Conservation (phyloP, 305 asterid genomes). For the Solanum hybrid region DNA sequence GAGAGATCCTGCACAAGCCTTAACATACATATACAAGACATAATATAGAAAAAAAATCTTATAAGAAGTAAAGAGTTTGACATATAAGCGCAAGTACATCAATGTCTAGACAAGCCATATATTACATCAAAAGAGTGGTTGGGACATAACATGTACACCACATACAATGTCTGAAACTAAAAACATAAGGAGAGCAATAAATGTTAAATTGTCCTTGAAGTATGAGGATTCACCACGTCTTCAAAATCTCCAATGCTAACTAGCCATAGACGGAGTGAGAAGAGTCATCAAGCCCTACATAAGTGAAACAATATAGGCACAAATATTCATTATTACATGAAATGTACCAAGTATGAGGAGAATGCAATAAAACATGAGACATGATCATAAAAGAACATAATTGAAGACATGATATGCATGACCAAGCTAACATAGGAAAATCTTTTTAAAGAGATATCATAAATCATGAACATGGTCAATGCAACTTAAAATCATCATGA, state of each 20-base stretch:
- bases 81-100: neutral
- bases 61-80: neutral
- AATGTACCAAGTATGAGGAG: neutral
- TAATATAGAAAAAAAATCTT: too few species aligned
- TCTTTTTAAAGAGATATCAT: neutral
- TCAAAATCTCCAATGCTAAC: neutral
- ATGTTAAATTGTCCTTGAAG: neutral
- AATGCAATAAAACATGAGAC: neutral
- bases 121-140: neutral
- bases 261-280: neutral
- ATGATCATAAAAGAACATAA: neutral
- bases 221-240: neutral
- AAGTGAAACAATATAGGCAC: neutral
- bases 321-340: neutral
- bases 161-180: too few species aligned
- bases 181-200: neutral
- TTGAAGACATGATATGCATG: neutral
- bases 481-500: neutral
- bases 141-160: neutral
- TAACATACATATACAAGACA: neutral
- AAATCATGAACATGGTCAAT: neutral
- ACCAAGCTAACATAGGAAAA: neutral
- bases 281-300: neutral
- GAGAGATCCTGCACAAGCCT: neutral
- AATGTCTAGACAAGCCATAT: neutral